phyloP scores from a whole-genome alignment of 805 yeast genomes.

The Pichia exigua region DNA sequence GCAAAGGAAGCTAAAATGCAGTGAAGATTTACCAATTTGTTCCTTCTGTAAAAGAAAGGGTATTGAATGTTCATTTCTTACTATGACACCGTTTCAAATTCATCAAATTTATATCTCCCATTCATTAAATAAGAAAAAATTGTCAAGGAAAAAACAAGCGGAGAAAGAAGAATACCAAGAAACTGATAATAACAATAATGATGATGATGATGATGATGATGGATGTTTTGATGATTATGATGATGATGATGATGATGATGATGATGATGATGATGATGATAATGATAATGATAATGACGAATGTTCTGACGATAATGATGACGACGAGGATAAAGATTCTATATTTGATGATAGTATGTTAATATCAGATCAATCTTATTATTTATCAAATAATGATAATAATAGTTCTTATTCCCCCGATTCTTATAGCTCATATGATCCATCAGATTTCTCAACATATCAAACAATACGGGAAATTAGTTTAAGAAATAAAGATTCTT shows the following conservation, averaged over 20 bases:
- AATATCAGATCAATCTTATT: background rate
- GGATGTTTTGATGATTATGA: too few species aligned
- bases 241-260: background rate
- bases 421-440: background rate
- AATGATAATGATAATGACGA: background rate
- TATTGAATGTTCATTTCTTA: slow-evolving; percentile 7
- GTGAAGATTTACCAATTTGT: slow-evolving; percentile 26
- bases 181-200: background rate
- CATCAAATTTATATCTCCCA: background rate
- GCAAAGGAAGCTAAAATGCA: slow-evolving; percentile 31
- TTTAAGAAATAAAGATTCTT: background rate
- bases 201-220: background rate
- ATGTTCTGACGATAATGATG: background rate
- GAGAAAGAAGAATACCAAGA: background rate
- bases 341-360: background rate
- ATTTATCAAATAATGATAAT: background rate
- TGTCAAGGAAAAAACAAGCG: background rate
- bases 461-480: background rate
- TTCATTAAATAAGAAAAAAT: background rate
- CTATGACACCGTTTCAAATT: slow-evolving; percentile 12
- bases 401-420: background rate
- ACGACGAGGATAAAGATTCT: too few species aligned
- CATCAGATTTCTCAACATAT: background rate
- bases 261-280: background rate
- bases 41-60: slow-evolving; percentile 5